phyloP scores from a whole-genome alignment of 768 basidiomycete genomes.

The Boletus tomentosulus region DNA sequence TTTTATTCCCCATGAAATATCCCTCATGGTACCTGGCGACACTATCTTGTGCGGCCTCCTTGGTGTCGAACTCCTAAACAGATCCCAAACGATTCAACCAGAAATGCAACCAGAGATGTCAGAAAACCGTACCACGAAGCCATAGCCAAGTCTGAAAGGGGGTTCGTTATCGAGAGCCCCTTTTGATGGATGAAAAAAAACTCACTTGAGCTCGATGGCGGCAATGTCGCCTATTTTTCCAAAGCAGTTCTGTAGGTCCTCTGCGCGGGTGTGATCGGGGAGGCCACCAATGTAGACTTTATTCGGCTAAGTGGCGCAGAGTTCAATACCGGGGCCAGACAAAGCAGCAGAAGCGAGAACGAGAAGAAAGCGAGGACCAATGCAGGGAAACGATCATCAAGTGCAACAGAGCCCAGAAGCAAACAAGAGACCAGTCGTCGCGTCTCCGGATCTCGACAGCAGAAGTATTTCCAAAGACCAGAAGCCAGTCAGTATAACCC shows the following conservation, averaged over 20 bases:
- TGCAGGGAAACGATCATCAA: conserved; percentile 28
- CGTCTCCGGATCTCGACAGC: conserved; percentile 23
- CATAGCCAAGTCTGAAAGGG: conserved; percentile 68
- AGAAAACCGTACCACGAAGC: conserved; percentile 75
- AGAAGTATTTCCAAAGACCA: conserved; percentile 22
- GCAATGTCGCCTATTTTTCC: conserved; percentile 76
- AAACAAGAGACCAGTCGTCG: conserved; percentile 34
- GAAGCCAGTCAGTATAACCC: conserved; percentile 10
- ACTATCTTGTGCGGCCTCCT: conserved; percentile 80
- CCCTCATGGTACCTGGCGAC: conserved; percentile 88
- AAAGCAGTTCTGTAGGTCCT: conserved; percentile 83
- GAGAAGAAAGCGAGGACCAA: conserved; percentile 37
- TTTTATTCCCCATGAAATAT: conserved; percentile 89
- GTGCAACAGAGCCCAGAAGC: conserved; percentile 30
- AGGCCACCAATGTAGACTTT: conserved; percentile 91
- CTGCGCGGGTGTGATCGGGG: conserved; percentile 80
- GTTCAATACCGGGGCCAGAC: conserved; percentile 59
- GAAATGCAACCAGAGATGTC: background rate
- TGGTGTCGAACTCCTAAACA: conserved; percentile 73
- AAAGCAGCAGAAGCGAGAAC: conserved; percentile 43
- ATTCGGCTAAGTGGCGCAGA: conserved; percentile 78
- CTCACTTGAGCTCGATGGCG: conserved; percentile 82
- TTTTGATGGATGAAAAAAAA: conserved; percentile 13
- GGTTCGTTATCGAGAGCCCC: conserved; percentile 11
- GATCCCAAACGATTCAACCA: background rate